Evolutionary conservation across 306 rosid genomes (phyloP), one percentile per base, ranked within the genome.

Genomic region (Datisca glomerata): DNA sequence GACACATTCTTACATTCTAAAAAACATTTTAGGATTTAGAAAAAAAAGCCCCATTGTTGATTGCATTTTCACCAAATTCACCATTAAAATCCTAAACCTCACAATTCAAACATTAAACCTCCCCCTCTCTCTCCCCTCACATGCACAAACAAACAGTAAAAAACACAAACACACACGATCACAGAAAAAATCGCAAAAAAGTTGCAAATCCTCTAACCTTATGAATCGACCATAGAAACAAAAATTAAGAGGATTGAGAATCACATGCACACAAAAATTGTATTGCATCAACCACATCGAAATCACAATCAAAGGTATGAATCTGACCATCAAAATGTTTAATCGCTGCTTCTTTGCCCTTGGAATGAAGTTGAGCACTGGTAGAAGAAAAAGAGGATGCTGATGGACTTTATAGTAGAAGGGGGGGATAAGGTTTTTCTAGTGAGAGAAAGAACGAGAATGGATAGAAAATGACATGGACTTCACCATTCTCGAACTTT

Each of bases 241-340:
- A 61, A 57, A 91, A 78, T 91, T 96, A 24, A 67, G 46, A 2
- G 98, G 98, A 71, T 91, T 84, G 43, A 91, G 47, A 65, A 91
- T 80, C 21, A 86, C 93, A 3, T 22, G 17, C 2, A 60, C 70
- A 1, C 33, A 16, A 0, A 45, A 28, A 13, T 51, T 33, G 4
- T 55, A 37, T 7, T 59, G 93, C 2, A 53, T 5, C 5, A 76
- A 43, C 22, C 56, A 79, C 13, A 70, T 7, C 2, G 55, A 39
- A 40, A 74, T 41, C 41, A 42, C 2, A 8, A 69, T 43, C 22
- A 45, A 18, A 45, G 22, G 41, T 19, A 48, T 16, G n/a, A 41
- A 21, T 22, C 45, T 39, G 24, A 47, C 11, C 22, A 61, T 21
- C 39, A 32, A 16, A 18, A 12, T 8, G 20, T 18, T 53, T 18